Evolutionary conservation across 2,329 filamentous ascomycete genomes (phyloP), one percentile per base, ranked within the genome.

Genomic region (Didymella pinodella): DNA sequence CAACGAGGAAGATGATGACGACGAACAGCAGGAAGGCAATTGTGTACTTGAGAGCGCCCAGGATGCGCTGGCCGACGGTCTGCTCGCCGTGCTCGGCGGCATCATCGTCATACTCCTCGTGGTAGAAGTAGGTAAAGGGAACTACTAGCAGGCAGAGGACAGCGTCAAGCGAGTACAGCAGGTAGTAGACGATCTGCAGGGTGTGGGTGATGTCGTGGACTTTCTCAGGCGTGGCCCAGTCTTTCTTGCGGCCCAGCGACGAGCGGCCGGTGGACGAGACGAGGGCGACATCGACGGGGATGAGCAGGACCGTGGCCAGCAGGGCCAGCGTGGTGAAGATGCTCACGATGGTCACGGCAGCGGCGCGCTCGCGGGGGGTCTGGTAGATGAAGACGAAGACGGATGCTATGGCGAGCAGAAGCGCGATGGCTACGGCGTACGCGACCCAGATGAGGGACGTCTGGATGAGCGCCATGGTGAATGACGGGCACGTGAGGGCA

Each of bases 71-170:
- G 7, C 83, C 84, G 58, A 90, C 77, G 2, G 90, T 90, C 74
- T 93, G 89, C 29, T 86, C 87, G 31, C 92, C 91, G 61, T 91
- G 86, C 69, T 96, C 91, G 32, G 89, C 85, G 61, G 93, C 93
- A 20, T 94, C 89, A 79, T 97, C 93, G 71, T 97, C 94, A 66
- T 96, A 96, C 77, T 98, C 95, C 77, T 99, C 95, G 72, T 96
- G 95, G 88, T 90, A 97, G 77, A 99, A 99, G 81, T 99, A 99
- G 47, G 93, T 90, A 74, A 99, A 99, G 0, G 95, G 95, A 20
- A 98, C 90, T 44, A 97, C 86, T 18, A 98, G 77, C 45, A 99
- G 83, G 73, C 95, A 99, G 11, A 99, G 86, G 6, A 97, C 76
- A 0, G 93, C 91, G 77, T 99, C 95, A 66, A 97, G 82, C 68